Evolutionary conservation across 345 rosid species (phyloP).

Genomic region (Rhizophora mangle): DNA sequence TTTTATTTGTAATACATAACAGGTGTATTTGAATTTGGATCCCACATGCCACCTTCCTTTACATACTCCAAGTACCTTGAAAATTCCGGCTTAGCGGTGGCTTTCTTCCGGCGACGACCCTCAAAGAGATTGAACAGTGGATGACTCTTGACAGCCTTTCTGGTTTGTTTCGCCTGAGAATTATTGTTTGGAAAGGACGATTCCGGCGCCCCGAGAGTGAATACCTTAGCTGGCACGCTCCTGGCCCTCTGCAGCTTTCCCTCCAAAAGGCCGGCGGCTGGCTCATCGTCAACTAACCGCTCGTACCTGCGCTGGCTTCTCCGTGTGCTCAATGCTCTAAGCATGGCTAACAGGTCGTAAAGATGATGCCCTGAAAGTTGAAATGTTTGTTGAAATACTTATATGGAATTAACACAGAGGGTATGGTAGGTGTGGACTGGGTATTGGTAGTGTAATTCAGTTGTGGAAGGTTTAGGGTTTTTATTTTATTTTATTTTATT

Average conservation of each 20-base stretch:
- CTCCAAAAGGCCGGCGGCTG: slow-evolving; percentile 22
- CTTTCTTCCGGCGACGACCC: slow-evolving; percentile 47
- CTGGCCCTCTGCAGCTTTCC: slow-evolving; percentile 40
- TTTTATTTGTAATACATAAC: slow-evolving; percentile 43
- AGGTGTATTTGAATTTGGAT: slow-evolving; percentile 42
- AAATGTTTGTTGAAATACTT: not conserved
- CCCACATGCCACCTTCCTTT: slow-evolving; percentile 76
- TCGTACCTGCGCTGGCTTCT: slow-evolving; percentile 52
- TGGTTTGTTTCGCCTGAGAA: slow-evolving; percentile 21
- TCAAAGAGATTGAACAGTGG: slow-evolving; percentile 59
- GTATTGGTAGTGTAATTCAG: not conserved
- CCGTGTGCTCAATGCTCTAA: slow-evolving; percentile 56
- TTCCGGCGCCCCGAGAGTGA: slow-evolving; percentile 25
- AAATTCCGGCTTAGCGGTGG: slow-evolving; percentile 64
- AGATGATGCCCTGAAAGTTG: not conserved
- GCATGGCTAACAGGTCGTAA: slow-evolving; percentile 30
- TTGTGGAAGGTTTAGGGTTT: not conserved
- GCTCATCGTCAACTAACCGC: slow-evolving; percentile 37
- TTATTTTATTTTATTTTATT: not conserved
- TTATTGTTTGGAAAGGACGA: not conserved
- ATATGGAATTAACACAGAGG: not conserved
- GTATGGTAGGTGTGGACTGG: slow-evolving; percentile 9
- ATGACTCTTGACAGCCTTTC: slow-evolving; percentile 43
- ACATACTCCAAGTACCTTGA: slow-evolving; percentile 68
- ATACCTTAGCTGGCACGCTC: slow-evolving; percentile 43